Percentiles rank a stretch among this genome's conserved stretches.
phyloP scores from a whole-genome alignment of 2,329 filamentous ascomycete genomes.

The Chalaropsis thielavioides region DNA sequence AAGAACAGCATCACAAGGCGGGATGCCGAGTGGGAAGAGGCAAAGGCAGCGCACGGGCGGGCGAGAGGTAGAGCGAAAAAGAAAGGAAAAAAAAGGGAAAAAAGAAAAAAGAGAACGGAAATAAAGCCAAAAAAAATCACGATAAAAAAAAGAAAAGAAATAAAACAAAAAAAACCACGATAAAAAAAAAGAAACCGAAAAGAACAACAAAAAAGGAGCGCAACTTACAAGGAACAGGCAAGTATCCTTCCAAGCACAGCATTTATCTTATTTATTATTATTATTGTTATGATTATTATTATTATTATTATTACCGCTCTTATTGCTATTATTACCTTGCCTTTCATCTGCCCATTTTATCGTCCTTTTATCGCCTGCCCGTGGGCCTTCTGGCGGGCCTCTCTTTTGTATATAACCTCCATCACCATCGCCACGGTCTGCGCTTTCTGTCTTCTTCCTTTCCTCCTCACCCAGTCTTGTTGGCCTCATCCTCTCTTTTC shows the following conservation, averaged over 20 bases:
- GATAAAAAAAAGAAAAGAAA: neutral
- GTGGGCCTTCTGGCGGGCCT: neutral
- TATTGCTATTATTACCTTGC: neutral
- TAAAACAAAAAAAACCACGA: neutral
- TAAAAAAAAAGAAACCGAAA: neutral
- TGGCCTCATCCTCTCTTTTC: slow-evolving; percentile 12
- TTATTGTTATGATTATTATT: neutral
- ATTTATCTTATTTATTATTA: neutral
- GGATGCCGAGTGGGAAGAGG: neutral
- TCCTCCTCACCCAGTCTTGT: slow-evolving; percentile 13
- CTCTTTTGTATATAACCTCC: slow-evolving; percentile 1
- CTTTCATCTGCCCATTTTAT: neutral
- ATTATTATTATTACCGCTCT: neutral
- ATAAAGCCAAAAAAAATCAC: neutral
- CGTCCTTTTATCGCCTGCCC: neutral
- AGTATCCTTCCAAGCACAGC: neutral
- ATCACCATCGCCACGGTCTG: neutral
- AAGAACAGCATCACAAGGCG: neutral
- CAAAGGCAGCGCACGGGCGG: neutral
- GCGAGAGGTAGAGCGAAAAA: neutral
- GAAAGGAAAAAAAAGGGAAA: neutral
- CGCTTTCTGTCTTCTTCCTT: neutral
- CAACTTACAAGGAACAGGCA: neutral
- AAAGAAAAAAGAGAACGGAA: neutral
- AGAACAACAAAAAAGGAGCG: neutral